Conservation (phyloP, 2,329 filamentous ascomycete species). For the Trichoderma arundinaceum region DNA sequence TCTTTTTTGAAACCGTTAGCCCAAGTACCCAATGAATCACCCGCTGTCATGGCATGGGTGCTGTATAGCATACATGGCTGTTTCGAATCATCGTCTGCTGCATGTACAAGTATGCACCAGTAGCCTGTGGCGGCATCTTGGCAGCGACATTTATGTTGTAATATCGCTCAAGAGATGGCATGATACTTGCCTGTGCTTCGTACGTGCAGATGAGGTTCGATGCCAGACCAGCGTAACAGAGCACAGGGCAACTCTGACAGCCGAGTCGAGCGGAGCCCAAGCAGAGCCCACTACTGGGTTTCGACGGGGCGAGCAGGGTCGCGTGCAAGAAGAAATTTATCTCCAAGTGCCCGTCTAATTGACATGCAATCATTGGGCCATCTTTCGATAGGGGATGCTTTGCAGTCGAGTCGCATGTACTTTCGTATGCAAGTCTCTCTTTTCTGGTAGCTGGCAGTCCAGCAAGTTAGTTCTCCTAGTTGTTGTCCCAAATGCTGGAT, state of each 20-base stretch:
- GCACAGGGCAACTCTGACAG: neutral
- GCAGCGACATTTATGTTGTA: neutral
- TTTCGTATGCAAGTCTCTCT: neutral
- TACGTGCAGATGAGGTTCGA: conserved; percentile 2
- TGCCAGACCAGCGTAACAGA: neutral
- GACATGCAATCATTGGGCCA: conserved; percentile 13
- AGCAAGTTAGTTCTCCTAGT: neutral
- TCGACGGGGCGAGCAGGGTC: conserved; percentile 25
- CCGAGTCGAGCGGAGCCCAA: conserved; percentile 19
- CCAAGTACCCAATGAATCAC: neutral
- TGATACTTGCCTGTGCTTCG: conserved; percentile 15
- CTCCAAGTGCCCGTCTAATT: conserved; percentile 2
- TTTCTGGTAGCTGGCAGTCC: neutral
- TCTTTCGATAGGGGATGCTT: neutral
- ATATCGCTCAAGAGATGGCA: conserved; percentile 19
- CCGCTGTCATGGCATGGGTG: neutral
- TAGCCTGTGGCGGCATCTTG: neutral
- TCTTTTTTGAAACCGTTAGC: neutral
- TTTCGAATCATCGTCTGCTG: neutral
- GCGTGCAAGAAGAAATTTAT: conserved; percentile 20
- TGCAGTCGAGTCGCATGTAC: neutral
- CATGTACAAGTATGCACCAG: neutral
- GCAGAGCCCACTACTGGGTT: conserved; percentile 2
- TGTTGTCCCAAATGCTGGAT: neutral
- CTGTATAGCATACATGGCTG: neutral